Base-by-base conservation (phyloP, 2,329 filamentous ascomycete species). In the Aspergillus luchuensis region DNA sequence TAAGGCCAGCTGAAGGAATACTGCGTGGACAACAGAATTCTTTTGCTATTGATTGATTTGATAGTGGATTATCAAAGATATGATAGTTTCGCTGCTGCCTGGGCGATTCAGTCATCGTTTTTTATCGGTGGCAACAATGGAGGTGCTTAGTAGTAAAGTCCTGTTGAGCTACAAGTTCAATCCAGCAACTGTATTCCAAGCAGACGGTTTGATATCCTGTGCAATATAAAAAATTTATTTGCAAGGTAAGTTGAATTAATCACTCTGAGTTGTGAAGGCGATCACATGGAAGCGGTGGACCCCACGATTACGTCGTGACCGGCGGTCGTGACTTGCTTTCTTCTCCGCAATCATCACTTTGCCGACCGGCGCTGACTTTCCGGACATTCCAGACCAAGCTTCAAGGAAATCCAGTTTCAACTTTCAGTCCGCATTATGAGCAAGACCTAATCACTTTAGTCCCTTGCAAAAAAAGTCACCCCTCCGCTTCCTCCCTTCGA, bases 241-340 rank as follows among this genome's bases (percentile, higher is more conserved):
- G 52, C 43, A 15, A 56, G 28, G 25, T 54, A 28, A 13, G 57
- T 53, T 41, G 30, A 5, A 15, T 30, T 19, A 11, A 8, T 28
- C 6, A 5, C 23, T 48, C 45, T 48, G 45, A 10, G 23, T 4
- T 21, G 8, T 13, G 45, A 48, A 19, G 28, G 23, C 36, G 56
- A 58, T 63, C 59, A 61, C 61, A 63, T 61, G 61, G 56, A 60
- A 58, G 54, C 55, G 61, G 61, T 61, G 61, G 61, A 48, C 57
- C 56, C 38, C 30, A 36, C 54, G 49, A 59, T 64, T 61, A 61
- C 63, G 59, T 58, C 54, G 61, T 62, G 41, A 45, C 53, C 25
- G 15, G 21, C 53, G 25, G 53, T 41, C 54, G 57, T 47, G 49
- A 58, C 41, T 38, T 56, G 48, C n/a, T 45, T 49, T 49, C 50